A percentile compares a stretch with the other conserved stretches of the same genome.
Conservation (phyloP, 108 stramenopile species). For the Pelagomonas calceolata region DNA sequence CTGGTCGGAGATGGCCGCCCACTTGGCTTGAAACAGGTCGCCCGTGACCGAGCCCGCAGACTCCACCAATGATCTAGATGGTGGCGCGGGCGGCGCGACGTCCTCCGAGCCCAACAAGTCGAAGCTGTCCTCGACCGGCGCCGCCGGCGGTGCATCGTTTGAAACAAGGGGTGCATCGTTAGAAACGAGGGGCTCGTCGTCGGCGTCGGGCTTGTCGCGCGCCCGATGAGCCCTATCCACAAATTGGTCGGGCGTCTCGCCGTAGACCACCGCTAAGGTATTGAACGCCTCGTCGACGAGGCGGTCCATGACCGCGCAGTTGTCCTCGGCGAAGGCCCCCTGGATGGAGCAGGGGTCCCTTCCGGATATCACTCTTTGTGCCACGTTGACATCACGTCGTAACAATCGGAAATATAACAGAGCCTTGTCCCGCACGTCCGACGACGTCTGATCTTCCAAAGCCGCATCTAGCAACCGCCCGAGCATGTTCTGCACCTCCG, state of each 20-base stretch:
- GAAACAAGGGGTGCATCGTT: background rate
- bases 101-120: conserved; percentile 19
- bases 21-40: conserved; percentile 69
- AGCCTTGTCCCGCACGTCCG: conserved; percentile 94
- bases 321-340: conserved; percentile 70
- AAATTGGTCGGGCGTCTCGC: conserved; percentile 74
- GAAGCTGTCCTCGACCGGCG: background rate
- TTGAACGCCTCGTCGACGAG: conserved; percentile 86
- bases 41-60: conserved; percentile 48
- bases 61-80: conserved; percentile 21
- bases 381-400: conserved; percentile 55
- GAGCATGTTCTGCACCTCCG: conserved; percentile 88
- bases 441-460: conserved; percentile 74
- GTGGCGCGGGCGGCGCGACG: conserved; percentile 26
- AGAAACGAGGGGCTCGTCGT: background rate
- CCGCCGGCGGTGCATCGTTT: background rate
- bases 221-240: conserved; percentile 68
- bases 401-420: conserved; percentile 92
- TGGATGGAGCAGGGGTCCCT: conserved; percentile 32
- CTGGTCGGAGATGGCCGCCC: conserved; percentile 58
- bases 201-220: conserved; percentile 25
- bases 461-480: conserved; percentile 78
- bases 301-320: conserved; percentile 50
- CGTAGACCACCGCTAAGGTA: conserved; percentile 85
- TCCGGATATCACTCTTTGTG: conserved; percentile 52